Conservation (phyloP, 768 basidiomycete genomes). For the Boletus sensibilis region DNA sequence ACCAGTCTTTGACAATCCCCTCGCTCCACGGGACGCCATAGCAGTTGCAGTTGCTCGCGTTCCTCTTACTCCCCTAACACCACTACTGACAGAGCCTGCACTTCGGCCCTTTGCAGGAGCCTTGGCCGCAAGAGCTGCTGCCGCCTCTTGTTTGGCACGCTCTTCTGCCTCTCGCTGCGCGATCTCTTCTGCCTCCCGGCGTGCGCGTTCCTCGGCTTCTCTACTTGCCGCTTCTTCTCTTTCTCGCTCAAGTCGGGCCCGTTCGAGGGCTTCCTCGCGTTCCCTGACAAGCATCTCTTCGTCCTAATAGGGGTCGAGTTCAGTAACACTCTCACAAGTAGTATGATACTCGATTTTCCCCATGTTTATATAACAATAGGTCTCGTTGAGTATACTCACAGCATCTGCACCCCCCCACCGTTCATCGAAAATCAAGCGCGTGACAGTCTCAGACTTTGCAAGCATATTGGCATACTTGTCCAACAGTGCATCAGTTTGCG, state of each 20-base stretch:
- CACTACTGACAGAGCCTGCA: constrained; percentile 46
- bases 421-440: constrained; percentile 73
- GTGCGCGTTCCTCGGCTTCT: constrained; percentile 40
- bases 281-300: constrained; percentile 52
- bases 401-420: constrained; percentile 72
- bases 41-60: constrained; percentile 60
- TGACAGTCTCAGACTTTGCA: constrained; percentile 64
- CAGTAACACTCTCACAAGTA: not conserved
- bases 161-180: constrained; percentile 48
- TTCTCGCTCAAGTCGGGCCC: constrained; percentile 36
- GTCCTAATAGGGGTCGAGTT: constrained; percentile 44
- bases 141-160: constrained; percentile 48
- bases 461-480: constrained; percentile 74
- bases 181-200: constrained; percentile 30
- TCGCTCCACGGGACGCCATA: constrained; percentile 43
- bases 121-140: constrained; percentile 34
- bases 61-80: constrained; percentile 69
- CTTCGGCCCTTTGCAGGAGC: constrained; percentile 42
- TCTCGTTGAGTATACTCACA: constrained; percentile 40
- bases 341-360: not conserved
- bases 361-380: not conserved
- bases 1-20: constrained; percentile 42
- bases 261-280: constrained; percentile 31
- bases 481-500: constrained; percentile 69
- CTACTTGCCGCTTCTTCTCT: constrained; percentile 35